Percentiles rank a stretch among this genome's conserved stretches.
phyloP scores from a whole-genome alignment of 345 rosid genomes.

The Pelargonium nanum region DNA sequence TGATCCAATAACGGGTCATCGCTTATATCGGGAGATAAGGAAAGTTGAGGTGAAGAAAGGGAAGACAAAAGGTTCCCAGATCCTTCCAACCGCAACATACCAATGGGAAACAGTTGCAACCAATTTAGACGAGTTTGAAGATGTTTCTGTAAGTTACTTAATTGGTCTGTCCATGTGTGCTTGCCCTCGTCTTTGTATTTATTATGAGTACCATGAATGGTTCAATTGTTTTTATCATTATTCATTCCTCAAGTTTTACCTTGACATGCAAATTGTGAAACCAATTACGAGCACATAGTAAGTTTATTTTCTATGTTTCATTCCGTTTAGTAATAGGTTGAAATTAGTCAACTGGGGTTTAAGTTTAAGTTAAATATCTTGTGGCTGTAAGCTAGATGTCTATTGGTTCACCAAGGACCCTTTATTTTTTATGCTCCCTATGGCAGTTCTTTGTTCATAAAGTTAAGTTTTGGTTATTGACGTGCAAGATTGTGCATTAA shows the following conservation, averaged over 20 bases:
- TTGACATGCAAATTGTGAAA: not conserved
- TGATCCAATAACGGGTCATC: conserved; percentile 83
- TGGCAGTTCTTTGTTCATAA: not conserved
- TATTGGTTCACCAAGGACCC: not conserved
- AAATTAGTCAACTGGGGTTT: too few species aligned
- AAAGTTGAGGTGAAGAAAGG: conserved; percentile 69
- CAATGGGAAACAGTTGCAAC: conserved; percentile 98
- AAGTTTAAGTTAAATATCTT: too few species aligned
- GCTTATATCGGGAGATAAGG: conserved; percentile 87
- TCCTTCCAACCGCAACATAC: conserved; percentile 53
- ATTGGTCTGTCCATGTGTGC: conserved; percentile 2
- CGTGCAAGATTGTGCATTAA: not conserved
- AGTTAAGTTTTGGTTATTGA: not conserved
- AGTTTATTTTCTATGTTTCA: not conserved
- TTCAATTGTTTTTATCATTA: not conserved
- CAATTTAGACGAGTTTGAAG: conserved; percentile 91
- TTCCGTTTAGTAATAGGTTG: not conserved
- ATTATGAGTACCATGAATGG: too few species aligned
- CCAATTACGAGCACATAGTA: not conserved
- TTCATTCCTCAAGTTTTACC: not conserved
- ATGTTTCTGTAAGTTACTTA: conserved; percentile 43
- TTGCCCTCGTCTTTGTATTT: not conserved
- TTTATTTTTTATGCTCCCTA: not conserved
- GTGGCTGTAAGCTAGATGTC: too few species aligned
- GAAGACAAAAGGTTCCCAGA: conserved; percentile 72